A percentile compares a stretch with the other conserved stretches of the same genome.
Evolutionary conservation across 306 rosid species (phyloP).

Genomic region (Phaseolus lunatus): DNA sequence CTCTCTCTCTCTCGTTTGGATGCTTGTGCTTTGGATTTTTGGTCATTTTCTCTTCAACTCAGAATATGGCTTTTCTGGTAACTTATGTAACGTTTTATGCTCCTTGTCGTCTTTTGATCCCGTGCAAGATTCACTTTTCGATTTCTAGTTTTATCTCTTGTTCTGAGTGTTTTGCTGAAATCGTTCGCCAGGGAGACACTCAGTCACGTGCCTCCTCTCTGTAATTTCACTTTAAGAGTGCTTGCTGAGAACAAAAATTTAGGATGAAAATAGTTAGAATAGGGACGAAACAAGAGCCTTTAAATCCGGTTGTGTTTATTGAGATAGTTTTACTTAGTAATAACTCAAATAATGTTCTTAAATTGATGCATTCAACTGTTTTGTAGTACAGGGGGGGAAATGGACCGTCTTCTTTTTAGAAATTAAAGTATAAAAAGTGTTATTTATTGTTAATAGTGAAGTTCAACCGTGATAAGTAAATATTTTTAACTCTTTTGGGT

Average conservation of each 20-base stretch:
- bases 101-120: constrained; percentile 36
- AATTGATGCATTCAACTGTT: constrained; percentile 4
- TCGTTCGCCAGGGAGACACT: constrained; percentile 6
- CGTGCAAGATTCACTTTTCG: constrained; percentile 23
- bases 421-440: neutral
- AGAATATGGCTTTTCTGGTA: neutral
- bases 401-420: neutral
- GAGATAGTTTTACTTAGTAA: neutral
- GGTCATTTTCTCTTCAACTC: constrained; percentile 25
- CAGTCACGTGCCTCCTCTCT: constrained; percentile 20
- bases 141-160: constrained; percentile 22
- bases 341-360: constrained; percentile 16
- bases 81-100: constrained; percentile 34
- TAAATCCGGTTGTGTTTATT: neutral
- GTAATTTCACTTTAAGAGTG: constrained; percentile 15
- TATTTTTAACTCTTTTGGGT: neutral
- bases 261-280: neutral
- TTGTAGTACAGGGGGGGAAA: neutral
- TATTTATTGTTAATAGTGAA: constrained; percentile 1
- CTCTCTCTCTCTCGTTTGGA: neutral
- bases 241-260: constrained; percentile 1
- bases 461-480: neutral
- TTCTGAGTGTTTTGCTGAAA: constrained; percentile 23
- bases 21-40: constrained; percentile 35
- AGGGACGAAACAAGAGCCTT: neutral